phyloP scores from a whole-genome alignment of 139 green algal species.

The Chlamydomonas applanata region DNA sequence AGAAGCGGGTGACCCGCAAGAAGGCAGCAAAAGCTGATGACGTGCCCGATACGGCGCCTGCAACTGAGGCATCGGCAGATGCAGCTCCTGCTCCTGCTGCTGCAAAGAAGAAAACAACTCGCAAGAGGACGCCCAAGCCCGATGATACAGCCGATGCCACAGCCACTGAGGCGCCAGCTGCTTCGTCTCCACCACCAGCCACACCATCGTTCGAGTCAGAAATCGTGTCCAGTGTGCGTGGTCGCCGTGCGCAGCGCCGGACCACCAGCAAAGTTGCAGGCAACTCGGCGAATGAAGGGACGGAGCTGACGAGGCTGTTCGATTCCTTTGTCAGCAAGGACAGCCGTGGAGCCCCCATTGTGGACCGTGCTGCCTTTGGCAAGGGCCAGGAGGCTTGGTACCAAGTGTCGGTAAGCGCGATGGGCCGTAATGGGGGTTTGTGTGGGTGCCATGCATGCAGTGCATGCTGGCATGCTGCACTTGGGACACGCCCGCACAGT shows the following conservation, averaged over 20 bases:
- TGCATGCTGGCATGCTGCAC: constrained; percentile 5
- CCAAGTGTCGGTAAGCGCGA: background rate
- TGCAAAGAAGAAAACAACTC: background rate
- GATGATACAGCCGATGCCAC: background rate
- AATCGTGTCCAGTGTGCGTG: no score
- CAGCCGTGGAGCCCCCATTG: background rate
- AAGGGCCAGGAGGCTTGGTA: background rate
- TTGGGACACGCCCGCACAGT: no score
- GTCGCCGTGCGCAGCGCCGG: no score
- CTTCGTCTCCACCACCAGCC: no score
- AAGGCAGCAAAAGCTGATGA: background rate
- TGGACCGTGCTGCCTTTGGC: constrained; percentile 1
- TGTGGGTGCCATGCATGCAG: background rate
- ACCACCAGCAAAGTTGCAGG: no score
- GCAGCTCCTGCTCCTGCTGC: no score
- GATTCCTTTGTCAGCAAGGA: no score
- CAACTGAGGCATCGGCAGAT: background rate
- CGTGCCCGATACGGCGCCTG: no score
- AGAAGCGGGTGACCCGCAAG: background rate
- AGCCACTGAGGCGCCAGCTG: background rate
- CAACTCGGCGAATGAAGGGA: no score
- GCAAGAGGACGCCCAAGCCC: background rate
- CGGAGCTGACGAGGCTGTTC: no score
- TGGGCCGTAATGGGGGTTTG: background rate
- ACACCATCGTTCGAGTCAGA: no score